Conservation (phyloP, 768 basidiomycete species). For the Cystobasidium tubakii region DNA sequence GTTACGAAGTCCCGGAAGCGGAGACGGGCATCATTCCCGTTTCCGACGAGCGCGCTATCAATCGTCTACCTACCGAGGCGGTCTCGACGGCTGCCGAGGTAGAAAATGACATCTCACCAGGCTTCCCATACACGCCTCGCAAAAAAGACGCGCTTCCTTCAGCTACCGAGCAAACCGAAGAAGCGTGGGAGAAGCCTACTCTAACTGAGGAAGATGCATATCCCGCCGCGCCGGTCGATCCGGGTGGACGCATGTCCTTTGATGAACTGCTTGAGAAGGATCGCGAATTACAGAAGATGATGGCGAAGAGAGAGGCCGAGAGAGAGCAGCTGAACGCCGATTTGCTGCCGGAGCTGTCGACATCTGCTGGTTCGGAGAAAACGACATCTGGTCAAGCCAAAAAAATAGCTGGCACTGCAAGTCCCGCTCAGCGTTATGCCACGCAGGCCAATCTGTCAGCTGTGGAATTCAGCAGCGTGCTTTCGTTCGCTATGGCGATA, state of each 20-base stretch:
- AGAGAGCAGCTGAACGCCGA: neutral
- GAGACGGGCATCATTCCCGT: neutral
- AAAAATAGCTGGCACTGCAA: neutral
- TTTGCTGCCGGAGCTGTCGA: neutral
- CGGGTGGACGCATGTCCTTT: constrained; percentile 19
- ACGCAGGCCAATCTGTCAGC: neutral
- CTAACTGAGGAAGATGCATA: neutral
- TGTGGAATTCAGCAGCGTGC: constrained; percentile 34
- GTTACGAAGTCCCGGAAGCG: constrained; percentile 21
- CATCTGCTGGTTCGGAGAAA: neutral
- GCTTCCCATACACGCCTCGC: constrained; percentile 18
- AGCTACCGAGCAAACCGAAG: neutral
- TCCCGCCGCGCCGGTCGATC: neutral
- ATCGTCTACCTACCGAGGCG: neutral
- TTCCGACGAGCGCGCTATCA: neutral
- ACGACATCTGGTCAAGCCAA: neutral
- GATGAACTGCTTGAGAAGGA: constrained; percentile 33
- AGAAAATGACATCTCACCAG: neutral
- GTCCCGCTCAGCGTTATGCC: neutral
- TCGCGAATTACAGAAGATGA: constrained; percentile 5
- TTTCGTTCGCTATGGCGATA: constrained; percentile 35
- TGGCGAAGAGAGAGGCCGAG: constrained; percentile 8
- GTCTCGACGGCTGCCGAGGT: neutral
- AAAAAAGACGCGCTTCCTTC: neutral
- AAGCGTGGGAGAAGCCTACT: neutral